Evolutionary conservation across 345 rosid species (phyloP).

Genomic region (Atalantia buxifolia): DNA sequence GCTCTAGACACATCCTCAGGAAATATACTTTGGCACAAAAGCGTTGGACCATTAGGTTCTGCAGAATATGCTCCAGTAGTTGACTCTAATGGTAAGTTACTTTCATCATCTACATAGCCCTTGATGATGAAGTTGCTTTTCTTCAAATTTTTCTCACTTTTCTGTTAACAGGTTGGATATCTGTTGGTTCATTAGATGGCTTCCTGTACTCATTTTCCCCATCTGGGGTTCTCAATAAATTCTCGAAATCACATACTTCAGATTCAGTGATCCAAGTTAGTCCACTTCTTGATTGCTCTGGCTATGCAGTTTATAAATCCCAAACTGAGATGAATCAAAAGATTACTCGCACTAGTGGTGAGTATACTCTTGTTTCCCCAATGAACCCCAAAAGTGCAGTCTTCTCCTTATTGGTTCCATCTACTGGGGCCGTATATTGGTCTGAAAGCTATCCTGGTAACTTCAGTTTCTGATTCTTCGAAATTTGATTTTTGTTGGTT

Average conservation of each 20-base stretch:
- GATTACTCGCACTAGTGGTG: conserved; percentile 30
- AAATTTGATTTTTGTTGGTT: background rate
- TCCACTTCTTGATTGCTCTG: conserved; percentile 72
- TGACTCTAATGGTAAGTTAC: conserved; percentile 59
- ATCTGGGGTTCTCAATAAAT: conserved; percentile 54
- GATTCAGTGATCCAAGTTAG: conserved; percentile 57
- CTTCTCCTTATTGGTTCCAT: conserved; percentile 66
- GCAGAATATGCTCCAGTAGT: conserved; percentile 46
- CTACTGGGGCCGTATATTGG: conserved; percentile 67
- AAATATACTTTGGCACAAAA: conserved; percentile 59
- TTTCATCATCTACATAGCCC: background rate
- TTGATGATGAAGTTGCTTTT: background rate
- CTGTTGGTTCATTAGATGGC: conserved; percentile 85
- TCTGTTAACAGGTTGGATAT: conserved; percentile 56
- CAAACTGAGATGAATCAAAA: conserved; percentile 65
- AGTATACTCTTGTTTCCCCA: conserved; percentile 47
- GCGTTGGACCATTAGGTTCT: conserved; percentile 57
- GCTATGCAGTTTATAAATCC: conserved; percentile 60
- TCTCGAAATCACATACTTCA: conserved; percentile 28
- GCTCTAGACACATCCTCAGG: conserved; percentile 73
- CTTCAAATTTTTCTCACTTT: background rate
- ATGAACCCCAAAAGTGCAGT: conserved; percentile 51
- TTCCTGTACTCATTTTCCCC: conserved; percentile 75
- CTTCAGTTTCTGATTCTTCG: background rate
- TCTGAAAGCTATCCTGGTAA: conserved; percentile 79